Evolutionary conservation across 2,329 filamentous ascomycete genomes (phyloP).

Genomic region (Alternaria incomplexa): DNA sequence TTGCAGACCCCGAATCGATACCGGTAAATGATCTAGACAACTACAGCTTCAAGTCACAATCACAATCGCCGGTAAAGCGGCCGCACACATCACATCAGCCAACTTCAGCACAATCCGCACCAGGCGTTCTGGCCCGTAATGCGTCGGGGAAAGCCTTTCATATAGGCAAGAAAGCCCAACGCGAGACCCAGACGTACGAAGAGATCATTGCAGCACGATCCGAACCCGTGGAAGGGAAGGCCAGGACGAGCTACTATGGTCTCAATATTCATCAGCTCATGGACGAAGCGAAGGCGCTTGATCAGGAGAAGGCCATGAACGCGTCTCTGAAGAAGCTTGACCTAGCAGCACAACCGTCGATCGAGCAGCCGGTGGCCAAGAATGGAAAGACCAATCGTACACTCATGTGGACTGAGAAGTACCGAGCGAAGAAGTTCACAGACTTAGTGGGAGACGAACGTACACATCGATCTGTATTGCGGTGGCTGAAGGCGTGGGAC

Average conservation of each 20-base stretch:
- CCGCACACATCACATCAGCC: constrained; percentile 15
- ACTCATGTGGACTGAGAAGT: constrained; percentile 95
- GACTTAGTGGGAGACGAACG: constrained; percentile 94
- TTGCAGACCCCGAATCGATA: constrained; percentile 35
- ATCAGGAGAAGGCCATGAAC: constrained; percentile 49
- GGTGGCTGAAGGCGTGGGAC: constrained; percentile 96
- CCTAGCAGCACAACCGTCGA: constrained; percentile 40
- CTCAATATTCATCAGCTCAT: constrained; percentile 88
- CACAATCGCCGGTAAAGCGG: constrained; percentile 34
- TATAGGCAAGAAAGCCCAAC: constrained; percentile 61
- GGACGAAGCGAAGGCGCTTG: constrained; percentile 70
- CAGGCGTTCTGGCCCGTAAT: constrained; percentile 46
- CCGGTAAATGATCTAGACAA: constrained; percentile 38
- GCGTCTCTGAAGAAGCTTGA: constrained; percentile 27
- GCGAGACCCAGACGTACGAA: constrained; percentile 64
- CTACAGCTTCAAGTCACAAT: constrained; percentile 32
- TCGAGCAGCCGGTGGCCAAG: constrained; percentile 45
- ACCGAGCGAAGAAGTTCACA: constrained; percentile 87
- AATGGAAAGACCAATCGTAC: constrained; percentile 49
- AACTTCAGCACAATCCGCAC: constrained; percentile 22
- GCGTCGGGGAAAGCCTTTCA: constrained; percentile 64
- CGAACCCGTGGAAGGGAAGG: constrained; percentile 66
- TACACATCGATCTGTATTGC: constrained; percentile 86
- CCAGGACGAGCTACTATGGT: constrained; percentile 83
- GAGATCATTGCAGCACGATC: constrained; percentile 72